These are phyloP conservation scores for Coniochaeta ligniaria DNA, from an alignment of 2,329 filamentous ascomycete genomes.

Conservation along the genomic window DNA sequence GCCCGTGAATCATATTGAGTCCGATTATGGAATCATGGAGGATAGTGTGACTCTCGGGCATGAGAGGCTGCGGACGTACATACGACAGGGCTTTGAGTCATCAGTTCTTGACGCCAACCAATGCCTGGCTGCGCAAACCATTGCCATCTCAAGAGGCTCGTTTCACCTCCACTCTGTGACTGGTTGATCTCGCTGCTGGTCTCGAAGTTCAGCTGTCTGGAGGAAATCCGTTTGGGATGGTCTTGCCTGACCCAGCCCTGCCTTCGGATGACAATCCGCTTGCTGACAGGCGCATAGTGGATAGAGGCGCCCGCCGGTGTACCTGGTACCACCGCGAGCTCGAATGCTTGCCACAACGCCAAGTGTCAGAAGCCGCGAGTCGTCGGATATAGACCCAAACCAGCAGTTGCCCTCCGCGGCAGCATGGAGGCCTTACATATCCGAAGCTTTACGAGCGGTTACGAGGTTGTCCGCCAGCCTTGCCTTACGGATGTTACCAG, in stretches of 20 bases:
- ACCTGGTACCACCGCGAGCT: neutral
- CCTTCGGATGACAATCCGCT: neutral
- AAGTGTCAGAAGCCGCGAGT: neutral
- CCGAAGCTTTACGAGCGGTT: neutral
- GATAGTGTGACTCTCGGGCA: too few relatives aligned
- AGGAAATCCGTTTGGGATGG: too few relatives aligned
- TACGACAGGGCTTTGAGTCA: neutral
- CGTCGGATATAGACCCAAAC: neutral
- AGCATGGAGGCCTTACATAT: neutral
- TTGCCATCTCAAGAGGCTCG: neutral
- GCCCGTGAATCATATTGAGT: neutral
- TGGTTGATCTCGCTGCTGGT: neutral
- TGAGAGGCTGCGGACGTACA: too few relatives aligned
- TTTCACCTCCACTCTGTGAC: neutral
- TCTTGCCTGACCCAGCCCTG: too few relatives aligned
- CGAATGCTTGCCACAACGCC: neutral
- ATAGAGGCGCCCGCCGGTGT: neutral
- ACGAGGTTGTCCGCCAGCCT: neutral
- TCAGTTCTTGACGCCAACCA: neutral
- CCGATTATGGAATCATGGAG: neutral
- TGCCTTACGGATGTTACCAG: neutral
- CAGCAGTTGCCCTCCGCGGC: neutral
- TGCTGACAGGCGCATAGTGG: neutral
- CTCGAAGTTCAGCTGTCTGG: neutral
- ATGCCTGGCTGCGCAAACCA: neutral